Base-by-base conservation (phyloP, 805 yeast genomes). In the Spathaspora girioi region DNA sequence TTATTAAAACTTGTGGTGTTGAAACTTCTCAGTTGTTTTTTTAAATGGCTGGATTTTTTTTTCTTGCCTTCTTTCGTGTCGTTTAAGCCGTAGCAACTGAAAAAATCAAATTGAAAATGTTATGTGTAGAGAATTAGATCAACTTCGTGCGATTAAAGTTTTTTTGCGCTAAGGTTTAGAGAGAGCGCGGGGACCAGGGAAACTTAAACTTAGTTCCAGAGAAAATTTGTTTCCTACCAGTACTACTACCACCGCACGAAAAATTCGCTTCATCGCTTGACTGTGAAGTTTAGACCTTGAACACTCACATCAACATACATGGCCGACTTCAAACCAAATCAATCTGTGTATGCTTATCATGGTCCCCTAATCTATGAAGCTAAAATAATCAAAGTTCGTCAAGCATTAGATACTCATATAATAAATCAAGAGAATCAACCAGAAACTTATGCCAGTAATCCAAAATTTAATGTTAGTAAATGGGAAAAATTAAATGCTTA, bases 341-440 rank as follows among this genome's bases (percentile, higher is more conserved):
- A 62, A 11, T 55, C 57, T 27, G 76, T 73, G 12, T 72, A 89
- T 59, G 97, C 96, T 1, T 92, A 80, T 67, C 97, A 92, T 64
- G 97, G 97, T 0, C 96, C 96, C 1, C 69, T 92, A 56, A 78
- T 92, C 9, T 92, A 92, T 63, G 96, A 91, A 67, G 97, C 97
- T 55, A 89, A 87, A 61, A 80, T 92, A 15, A 61, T 87, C 47
- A 83, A 82, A 60, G 68, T 78, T 1, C 89, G 84, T 63, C 81
- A 83, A 49, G 82, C 86, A 0, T 76, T 76, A 35, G 71, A 76
- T 41, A 65, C 69, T 20, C 61, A 64, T 23, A 70, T 79, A 7
- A 62, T 66, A 52, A 64, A 72, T 5, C 70, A 69, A 26, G 83
- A 81, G 19, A 73, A 75, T 8, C 61, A 66, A 46, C 60, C 61